Evolutionary conservation across 2,329 filamentous ascomycete species (phyloP).

Genomic region (Macrophomina pseudophaseolina): DNA sequence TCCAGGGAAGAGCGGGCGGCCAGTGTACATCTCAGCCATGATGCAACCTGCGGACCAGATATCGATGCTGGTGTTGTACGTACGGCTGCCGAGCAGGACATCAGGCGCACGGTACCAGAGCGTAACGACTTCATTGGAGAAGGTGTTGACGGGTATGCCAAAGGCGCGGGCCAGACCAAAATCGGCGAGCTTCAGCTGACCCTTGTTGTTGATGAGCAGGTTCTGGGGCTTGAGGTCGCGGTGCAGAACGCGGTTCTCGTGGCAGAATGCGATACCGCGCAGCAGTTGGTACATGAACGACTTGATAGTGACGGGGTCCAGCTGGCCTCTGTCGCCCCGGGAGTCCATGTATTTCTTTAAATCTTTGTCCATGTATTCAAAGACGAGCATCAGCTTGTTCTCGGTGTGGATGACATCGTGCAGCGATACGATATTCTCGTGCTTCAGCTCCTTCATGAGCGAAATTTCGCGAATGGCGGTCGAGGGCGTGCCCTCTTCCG

Average conservation of each 20-base stretch:
- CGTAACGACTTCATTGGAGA: slow-evolving; percentile 97
- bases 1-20: slow-evolving; percentile 91
- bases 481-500: slow-evolving; percentile 94
- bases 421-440: slow-evolving; percentile 95
- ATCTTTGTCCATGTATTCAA: slow-evolving; percentile 98
- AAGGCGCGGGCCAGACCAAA: slow-evolving; percentile 94
- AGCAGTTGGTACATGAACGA: slow-evolving; percentile 99
- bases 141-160: slow-evolving; percentile 96
- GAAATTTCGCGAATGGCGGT: slow-evolving; percentile 98
- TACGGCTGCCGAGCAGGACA: slow-evolving; percentile 88
- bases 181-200: slow-evolving; percentile 88
- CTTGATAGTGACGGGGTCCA: slow-evolving; percentile 92
- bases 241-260: slow-evolving; percentile 94
- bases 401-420: slow-evolving; percentile 99
- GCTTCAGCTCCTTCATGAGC: slow-evolving; percentile 98
- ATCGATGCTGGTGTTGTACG: slow-evolving; percentile 99
- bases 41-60: slow-evolving; percentile 99
- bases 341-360: slow-evolving; percentile 99
- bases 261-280: slow-evolving; percentile 95
- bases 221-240: slow-evolving; percentile 97
- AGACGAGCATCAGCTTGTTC: slow-evolving; percentile 99
- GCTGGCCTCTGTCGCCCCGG: slow-evolving; percentile 82
- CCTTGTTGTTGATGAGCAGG: slow-evolving; percentile 90
- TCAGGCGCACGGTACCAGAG: slow-evolving; percentile 98
- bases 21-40: slow-evolving; percentile 99